A percentile compares a stretch with the other conserved stretches of the same genome.
These are phyloP conservation scores for Cutaneotrichosporon mucoides DNA, from an alignment of 1,284 basidiomycete genomes.

Conservation along the genomic window DNA sequence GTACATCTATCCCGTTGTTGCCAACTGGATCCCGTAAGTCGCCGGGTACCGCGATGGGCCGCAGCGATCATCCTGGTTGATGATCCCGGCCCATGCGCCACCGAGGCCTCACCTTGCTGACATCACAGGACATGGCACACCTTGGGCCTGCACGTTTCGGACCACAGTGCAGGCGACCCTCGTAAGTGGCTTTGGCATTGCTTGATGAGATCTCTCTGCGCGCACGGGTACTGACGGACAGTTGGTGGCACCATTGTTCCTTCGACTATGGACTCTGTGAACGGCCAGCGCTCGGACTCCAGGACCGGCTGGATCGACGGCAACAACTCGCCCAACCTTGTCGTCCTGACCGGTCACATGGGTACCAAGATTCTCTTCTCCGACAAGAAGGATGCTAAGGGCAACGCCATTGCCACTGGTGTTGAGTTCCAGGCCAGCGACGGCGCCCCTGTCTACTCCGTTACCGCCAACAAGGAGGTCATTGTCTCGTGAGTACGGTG, in stretches of 20 bases:
- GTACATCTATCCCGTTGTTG: slow-evolving; percentile 54
- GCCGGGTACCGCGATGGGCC: neutral
- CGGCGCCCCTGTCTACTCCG: slow-evolving; percentile 25
- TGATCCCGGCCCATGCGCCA: too few species aligned
- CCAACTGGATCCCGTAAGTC: slow-evolving; percentile 54
- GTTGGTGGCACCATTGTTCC: slow-evolving; percentile 54
- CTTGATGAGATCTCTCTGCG: neutral
- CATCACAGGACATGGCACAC: slow-evolving; percentile 39
- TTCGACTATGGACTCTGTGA: slow-evolving; percentile 62
- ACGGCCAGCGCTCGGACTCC: slow-evolving; percentile 63
- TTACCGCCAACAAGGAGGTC: slow-evolving; percentile 16
- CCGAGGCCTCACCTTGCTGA: neutral
- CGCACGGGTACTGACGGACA: neutral
- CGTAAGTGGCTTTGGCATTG: neutral
- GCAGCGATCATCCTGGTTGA: too few species aligned
- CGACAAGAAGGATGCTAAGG: slow-evolving; percentile 46
- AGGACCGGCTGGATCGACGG: slow-evolving; percentile 63
- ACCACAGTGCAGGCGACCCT: slow-evolving; percentile 31
- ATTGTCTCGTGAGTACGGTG: slow-evolving; percentile 12
- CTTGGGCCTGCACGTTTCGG: slow-evolving; percentile 54
- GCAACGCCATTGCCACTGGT: slow-evolving; percentile 56
- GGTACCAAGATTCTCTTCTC: slow-evolving; percentile 65
- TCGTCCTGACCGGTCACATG: slow-evolving; percentile 56
- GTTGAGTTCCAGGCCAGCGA: slow-evolving; percentile 55
- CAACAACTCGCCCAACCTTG: slow-evolving; percentile 59